Evolutionary conservation across 257 asterid species (phyloP).

Genomic region (Lycium barbarum): DNA sequence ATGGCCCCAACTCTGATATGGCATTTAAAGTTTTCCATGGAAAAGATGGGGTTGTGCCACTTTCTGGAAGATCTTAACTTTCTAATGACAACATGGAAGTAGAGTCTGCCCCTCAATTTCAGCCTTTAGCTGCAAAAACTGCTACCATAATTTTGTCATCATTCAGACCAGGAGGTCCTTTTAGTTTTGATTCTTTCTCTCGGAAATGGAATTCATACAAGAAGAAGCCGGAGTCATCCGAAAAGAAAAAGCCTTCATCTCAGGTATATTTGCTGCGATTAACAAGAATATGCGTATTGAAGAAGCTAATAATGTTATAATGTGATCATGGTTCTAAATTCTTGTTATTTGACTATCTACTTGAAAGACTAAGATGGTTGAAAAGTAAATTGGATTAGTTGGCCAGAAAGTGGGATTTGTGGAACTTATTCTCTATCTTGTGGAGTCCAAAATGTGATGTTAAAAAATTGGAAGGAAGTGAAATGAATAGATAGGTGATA

Average conservation of each 20-base stretch:
- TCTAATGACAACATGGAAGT: constrained; percentile 40
- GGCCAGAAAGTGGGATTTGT: too few relatives aligned
- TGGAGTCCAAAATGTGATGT: too few relatives aligned
- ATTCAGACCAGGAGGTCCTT: constrained; percentile 79
- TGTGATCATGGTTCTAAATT: constrained; percentile 11
- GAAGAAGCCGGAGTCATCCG: constrained; percentile 53
- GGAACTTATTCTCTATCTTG: too few relatives aligned
- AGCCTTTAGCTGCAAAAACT: constrained; percentile 62
- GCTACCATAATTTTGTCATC: constrained; percentile 73
- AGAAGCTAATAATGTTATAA: neutral
- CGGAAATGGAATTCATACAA: constrained; percentile 50
- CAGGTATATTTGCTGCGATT: constrained; percentile 43
- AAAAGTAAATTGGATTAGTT: too few relatives aligned
- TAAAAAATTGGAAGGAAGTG: too few relatives aligned
- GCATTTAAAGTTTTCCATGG: constrained; percentile 79
- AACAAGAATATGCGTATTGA: neutral
- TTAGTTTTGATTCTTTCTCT: constrained; percentile 64
- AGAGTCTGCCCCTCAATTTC: constrained; percentile 47
- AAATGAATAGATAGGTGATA: too few relatives aligned
- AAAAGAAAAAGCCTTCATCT: constrained; percentile 42
- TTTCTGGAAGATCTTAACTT: constrained; percentile 40
- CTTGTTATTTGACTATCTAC: neutral
- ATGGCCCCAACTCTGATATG: constrained; percentile 67
- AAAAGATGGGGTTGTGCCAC: constrained; percentile 76
- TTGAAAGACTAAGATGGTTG: too few relatives aligned